Base-by-base conservation (phyloP, 768 basidiomycete genomes). In the Mycena kentingensis region DNA sequence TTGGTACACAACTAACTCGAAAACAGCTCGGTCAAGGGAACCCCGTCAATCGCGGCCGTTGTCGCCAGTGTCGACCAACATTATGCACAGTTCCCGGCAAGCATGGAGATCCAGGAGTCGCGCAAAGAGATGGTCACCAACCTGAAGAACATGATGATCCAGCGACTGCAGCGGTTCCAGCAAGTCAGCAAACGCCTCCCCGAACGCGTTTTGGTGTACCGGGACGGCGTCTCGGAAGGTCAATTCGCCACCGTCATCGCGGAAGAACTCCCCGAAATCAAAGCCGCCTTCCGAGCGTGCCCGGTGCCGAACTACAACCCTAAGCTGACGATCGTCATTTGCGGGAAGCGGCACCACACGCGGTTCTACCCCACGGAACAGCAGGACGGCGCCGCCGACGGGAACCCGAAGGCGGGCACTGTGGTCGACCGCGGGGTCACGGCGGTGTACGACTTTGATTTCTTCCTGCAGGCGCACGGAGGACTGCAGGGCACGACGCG, bases 51-150 rank as follows among this genome's bases (percentile, higher is more conserved):
- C 53, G 89, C 89, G 0, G 91, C 89, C 4, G 88, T 92, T n/a
- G 90, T 92, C 5, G 91, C 84, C 2, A 92, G 84, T 55, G 72
- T 79, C 22, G 90, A 93, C 60, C 49, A 54, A 3, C 66, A 75
- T 3, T 90, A 78, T 60, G 81, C 78, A 0, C 88, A 91, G 45
- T 92, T 77, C 67, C 90, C 90, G 0, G 87, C 82, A 1, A 88
- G 87, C 55, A 68, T 93, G 72, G 73, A 79, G 48, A 77, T 88
- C 12, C 91, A 93, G 59, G 79, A 85, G 66, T 72, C 79, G 5
- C 85, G 78, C 74, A 86, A 90, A 70, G 91, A 93, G 90, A 92
- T 92, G 83, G 88, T 93, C 11, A 79, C 80, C 1, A 79, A 84
- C 13, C 74, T 93, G 21, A 65, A 67, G 5, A 64, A 63, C 7